These are phyloP conservation scores for Geoglossum glabrum DNA, from an alignment of 495 filamentous ascomycete species.

Conservation along the genomic window DNA sequence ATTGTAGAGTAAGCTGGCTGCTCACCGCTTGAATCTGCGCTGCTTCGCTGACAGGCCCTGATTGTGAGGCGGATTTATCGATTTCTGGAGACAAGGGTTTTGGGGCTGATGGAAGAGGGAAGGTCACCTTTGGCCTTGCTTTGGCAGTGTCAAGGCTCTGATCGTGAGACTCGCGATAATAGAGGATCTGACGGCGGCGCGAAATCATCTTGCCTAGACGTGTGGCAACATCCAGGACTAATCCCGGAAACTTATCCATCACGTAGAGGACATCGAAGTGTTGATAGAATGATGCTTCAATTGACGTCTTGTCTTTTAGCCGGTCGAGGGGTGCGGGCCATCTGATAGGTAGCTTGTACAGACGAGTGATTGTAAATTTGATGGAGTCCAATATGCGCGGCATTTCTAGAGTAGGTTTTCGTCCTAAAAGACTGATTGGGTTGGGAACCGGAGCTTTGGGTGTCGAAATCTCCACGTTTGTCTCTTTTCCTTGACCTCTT, in stretches of 20 bases:
- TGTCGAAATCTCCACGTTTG: too few relatives aligned
- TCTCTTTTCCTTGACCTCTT: too few relatives aligned
- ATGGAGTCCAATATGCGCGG: background rate
- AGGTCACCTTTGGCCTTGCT: background rate
- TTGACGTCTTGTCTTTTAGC: background rate
- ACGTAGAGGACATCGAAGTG: constrained; percentile 6
- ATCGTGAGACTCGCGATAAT: background rate
- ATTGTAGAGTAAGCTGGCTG: background rate
- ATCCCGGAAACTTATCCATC: constrained; percentile 3
- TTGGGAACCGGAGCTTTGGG: too few relatives aligned
- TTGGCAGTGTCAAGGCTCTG: too few relatives aligned
- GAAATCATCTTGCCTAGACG: constrained; percentile 5
- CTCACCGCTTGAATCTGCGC: too few relatives aligned
- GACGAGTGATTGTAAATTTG: constrained; percentile 3
- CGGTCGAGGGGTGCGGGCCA: constrained; percentile 7
- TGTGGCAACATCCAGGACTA: background rate
- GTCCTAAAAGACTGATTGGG: too few relatives aligned
- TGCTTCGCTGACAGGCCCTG: too few relatives aligned
- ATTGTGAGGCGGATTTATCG: too few relatives aligned
- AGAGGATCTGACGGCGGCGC: constrained; percentile 2
- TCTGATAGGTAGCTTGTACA: constrained; percentile 5
- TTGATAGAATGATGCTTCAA: constrained; percentile 2
- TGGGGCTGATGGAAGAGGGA: too few relatives aligned
- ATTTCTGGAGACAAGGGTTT: too few relatives aligned
- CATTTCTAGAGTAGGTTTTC: too few relatives aligned